Evolutionary conservation across 768 basidiomycete species (phyloP), one percentile per base, ranked within the genome.

Genomic region (Suillus variegatus): DNA sequence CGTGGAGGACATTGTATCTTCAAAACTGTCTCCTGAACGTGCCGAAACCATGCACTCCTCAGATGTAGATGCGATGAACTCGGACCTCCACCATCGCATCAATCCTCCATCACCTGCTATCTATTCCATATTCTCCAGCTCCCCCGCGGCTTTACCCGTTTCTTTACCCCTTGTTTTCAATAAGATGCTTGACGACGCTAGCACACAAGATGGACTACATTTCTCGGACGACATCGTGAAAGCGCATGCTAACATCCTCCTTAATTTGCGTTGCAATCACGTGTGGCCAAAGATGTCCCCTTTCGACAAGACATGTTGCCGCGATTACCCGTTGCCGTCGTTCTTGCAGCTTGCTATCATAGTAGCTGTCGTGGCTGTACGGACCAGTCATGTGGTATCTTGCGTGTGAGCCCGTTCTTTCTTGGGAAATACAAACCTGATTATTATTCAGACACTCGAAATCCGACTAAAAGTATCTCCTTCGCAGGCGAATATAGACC

Each of bases 1-100:
- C 6, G 85, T 96, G 25, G 87, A 91, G 70, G 84, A 89, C 52
- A 81, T 93, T 14, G 79, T 91, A n/a, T 69, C 84, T 44, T 83
- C 85, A 14, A 91, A 90, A 72, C 78, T 97, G 35, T 84, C 87
- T 0, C 74, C 79, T 3, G 86, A 88, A 36, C 85, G 93, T 62
- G 85, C 86, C 7, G 71, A 79, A 35, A 89, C 88, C 12, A 91
- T 97, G 82, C 85, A 85, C 64, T 81, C 86, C 32, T 84, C 89
- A 16, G 93, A 95, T 71, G 89, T 96, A 63, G 90, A 94, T 70
- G 92, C 91, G 47, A 95, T 97, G 94, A 97, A 97, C 75, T 89
- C 91, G 3, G 90, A 93, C 74, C 82, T 95, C 60, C 82, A 81
- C 66, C 91, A 93, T 72, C 86, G 91, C 61, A 84, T 93, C 25